These are phyloP conservation scores for Fragilariopsis cylindrus DNA, from an alignment of 108 stramenopile species.

Conservation along the genomic window DNA sequence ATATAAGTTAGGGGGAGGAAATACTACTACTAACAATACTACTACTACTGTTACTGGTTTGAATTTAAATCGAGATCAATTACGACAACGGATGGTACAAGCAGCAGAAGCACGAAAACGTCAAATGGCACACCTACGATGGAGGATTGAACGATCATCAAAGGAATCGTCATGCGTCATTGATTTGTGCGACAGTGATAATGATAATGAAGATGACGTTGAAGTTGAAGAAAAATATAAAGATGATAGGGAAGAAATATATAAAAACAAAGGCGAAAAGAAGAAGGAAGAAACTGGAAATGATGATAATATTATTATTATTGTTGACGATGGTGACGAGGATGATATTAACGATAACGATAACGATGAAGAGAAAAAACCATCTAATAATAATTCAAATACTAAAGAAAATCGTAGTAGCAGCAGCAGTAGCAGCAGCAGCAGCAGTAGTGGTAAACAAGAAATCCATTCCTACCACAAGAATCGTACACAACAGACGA, in stretches of 20 bases:
- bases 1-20: slow-evolving; percentile 25
- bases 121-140: slow-evolving; percentile 34
- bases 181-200: slow-evolving; percentile 32
- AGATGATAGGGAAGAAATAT: not conserved
- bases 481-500: not conserved
- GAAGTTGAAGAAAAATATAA: not conserved
- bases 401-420: not conserved
- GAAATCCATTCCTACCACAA: not conserved
- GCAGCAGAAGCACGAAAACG: slow-evolving; percentile 44
- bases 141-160: slow-evolving; percentile 36
- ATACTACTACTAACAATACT: not conserved
- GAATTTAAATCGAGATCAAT: not conserved
- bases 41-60: no score
- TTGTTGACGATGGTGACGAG: not conserved
- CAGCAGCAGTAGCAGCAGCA: no score
- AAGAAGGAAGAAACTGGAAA: not conserved
- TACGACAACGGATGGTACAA: slow-evolving; percentile 22
- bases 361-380: not conserved
- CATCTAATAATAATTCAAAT: not conserved
- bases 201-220: slow-evolving; percentile 8
- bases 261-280: not conserved
- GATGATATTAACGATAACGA: not conserved
- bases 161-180: slow-evolving; percentile 49
- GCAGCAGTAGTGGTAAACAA: no score
- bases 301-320: not conserved